phyloP scores from a whole-genome alignment of 1,284 basidiomycete genomes.

The Pascua guehoae region DNA sequence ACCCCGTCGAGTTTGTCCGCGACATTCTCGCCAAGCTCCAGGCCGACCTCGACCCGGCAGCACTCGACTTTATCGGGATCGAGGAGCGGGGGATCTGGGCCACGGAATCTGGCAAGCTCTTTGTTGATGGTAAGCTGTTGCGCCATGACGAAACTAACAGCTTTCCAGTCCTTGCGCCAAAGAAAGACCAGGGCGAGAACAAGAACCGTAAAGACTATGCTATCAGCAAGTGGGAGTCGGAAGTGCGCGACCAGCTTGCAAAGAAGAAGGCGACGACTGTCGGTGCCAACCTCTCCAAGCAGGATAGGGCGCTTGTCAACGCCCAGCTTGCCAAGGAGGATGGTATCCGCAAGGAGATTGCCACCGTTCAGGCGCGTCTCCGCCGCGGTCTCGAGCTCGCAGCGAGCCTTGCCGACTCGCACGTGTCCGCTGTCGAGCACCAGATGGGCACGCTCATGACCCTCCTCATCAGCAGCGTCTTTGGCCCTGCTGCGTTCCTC shows the following conservation, averaged over 20 bases:
- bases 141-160: too few relatives aligned
- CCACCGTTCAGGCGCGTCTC: slow-evolving; percentile 56
- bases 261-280: slow-evolving; percentile 61
- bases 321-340: slow-evolving; percentile 77
- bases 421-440: slow-evolving; percentile 58
- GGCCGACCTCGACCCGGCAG: slow-evolving; percentile 59
- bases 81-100: slow-evolving; percentile 77
- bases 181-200: slow-evolving; percentile 56
- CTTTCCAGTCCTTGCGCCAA: slow-evolving; percentile 57
- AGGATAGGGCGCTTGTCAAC: slow-evolving; percentile 72
- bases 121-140: slow-evolving; percentile 55
- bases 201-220: slow-evolving; percentile 82
- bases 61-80: slow-evolving; percentile 63
- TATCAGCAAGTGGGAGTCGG: slow-evolving; percentile 87
- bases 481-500: slow-evolving; percentile 60
- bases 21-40: slow-evolving; percentile 65
- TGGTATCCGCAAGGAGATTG: slow-evolving; percentile 61
- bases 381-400: slow-evolving; percentile 67
- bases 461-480: slow-evolving; percentile 63
- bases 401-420: slow-evolving; percentile 60
- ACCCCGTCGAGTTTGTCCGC: slow-evolving; percentile 64
- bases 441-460: slow-evolving; percentile 60
- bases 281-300: slow-evolving; percentile 64
- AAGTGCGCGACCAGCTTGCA: slow-evolving; percentile 77
- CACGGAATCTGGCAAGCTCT: slow-evolving; percentile 73